phyloP scores from a whole-genome alignment of 768 basidiomycete species.

The Chalciporus pseudorubinellus region DNA sequence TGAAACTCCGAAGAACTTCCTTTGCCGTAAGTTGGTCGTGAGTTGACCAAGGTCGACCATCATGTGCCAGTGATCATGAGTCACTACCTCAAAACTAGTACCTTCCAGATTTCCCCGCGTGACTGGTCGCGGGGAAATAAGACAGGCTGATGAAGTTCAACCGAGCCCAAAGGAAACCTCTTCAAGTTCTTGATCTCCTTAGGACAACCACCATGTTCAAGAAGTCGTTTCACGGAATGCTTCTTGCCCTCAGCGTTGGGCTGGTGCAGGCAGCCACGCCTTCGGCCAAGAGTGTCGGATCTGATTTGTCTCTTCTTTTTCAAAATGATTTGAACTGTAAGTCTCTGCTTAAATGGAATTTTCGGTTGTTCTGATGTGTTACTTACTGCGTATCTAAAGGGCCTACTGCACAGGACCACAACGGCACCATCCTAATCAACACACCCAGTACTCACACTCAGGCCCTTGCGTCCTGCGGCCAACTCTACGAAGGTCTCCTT shows the following conservation, averaged over 20 bases:
- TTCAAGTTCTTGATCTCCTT: background rate
- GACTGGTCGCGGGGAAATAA: background rate
- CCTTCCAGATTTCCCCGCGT: too few relatives aligned
- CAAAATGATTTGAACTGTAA: slow-evolving; percentile 13
- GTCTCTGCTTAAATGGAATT: background rate
- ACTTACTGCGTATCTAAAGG: background rate
- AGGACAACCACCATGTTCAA: background rate
- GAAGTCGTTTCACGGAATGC: background rate
- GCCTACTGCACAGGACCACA: slow-evolving; percentile 6
- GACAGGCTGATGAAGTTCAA: background rate
- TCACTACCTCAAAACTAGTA: too few relatives aligned
- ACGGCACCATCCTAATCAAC: slow-evolving; percentile 6
- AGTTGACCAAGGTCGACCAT: too few relatives aligned
- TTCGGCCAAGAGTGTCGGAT: slow-evolving; percentile 1
- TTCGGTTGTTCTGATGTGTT: background rate
- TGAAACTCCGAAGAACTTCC: too few relatives aligned
- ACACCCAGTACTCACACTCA: slow-evolving; percentile 1
- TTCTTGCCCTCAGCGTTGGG: background rate
- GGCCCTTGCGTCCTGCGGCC: slow-evolving; percentile 5
- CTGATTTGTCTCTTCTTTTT: slow-evolving; percentile 9
- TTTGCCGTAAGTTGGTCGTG: too few relatives aligned
- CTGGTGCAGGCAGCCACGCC: background rate
- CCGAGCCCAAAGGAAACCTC: background rate
- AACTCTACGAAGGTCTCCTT: slow-evolving; percentile 6
- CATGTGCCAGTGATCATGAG: too few relatives aligned